phyloP scores from a whole-genome alignment of 169 alveolate species.

The Perkinsus marinus region DNA sequence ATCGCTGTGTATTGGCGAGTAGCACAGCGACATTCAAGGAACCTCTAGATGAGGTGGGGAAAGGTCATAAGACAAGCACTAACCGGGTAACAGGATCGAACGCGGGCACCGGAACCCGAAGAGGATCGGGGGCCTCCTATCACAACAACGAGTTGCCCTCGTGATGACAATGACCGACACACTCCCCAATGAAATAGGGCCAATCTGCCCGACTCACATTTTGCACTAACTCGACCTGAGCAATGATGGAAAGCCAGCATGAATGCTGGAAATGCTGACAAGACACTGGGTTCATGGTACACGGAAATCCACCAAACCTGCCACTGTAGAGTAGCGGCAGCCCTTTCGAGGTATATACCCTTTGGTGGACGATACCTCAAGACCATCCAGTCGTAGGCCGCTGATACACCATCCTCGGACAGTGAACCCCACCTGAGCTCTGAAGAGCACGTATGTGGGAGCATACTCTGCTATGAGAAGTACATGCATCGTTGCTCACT shows the following conservation, averaged over 20 bases:
- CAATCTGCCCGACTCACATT: too few species aligned
- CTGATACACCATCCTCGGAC: neutral
- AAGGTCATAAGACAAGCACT: neutral
- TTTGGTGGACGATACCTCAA: neutral
- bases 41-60: neutral
- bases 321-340: neutral
- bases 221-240: too few species aligned
- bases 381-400: neutral
- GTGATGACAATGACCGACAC: too few species aligned
- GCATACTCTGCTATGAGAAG: neutral
- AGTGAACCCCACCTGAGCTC: neutral
- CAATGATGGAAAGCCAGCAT: too few species aligned
- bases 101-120: too few species aligned
- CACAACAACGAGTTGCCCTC: too few species aligned
- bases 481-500: neutral
- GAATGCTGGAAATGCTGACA: neutral
- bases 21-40: neutral
- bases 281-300: neutral
- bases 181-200: too few species aligned
- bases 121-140: too few species aligned
- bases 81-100: neutral
- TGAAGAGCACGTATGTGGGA: neutral
- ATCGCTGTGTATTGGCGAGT: neutral
- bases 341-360: neutral
- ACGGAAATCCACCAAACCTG: neutral